phyloP scores from a whole-genome alignment of 192 early-diverging fungal species.

The Coemansia sp. region DNA sequence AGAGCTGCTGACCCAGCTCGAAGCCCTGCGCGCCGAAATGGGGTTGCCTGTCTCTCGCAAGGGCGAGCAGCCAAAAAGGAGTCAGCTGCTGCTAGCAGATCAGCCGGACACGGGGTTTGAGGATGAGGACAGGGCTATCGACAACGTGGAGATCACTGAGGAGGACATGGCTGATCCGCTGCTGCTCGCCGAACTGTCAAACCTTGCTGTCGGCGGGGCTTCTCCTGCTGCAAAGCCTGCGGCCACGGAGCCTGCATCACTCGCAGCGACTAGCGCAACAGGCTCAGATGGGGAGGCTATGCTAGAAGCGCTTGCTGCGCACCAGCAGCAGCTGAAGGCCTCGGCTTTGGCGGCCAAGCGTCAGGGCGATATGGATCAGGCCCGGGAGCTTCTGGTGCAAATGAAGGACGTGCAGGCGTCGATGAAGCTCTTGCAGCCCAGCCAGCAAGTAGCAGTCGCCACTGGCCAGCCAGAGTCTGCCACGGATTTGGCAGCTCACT shows the following conservation, averaged over 20 bases:
- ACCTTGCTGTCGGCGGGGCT: not conserved
- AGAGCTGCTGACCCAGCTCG: constrained; percentile 44
- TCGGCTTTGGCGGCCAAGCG: constrained; percentile 37
- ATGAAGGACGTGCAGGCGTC: constrained; percentile 33
- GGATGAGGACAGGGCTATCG: constrained; percentile 20
- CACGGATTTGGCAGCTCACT: too few species aligned
- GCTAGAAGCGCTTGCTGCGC: not conserved
- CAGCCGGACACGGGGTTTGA: not conserved
- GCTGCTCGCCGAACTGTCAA: constrained; percentile 38
- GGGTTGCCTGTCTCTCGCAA: constrained; percentile 14
- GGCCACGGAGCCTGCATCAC: not conserved
- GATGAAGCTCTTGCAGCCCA: not conserved
- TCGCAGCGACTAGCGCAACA: not conserved
- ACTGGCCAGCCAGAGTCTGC: not conserved
- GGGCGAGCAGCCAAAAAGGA: not conserved
- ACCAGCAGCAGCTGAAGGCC: constrained; percentile 25
- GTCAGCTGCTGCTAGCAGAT: not conserved
- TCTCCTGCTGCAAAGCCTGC: not conserved
- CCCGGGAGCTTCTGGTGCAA: constrained; percentile 32
- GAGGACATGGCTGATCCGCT: constrained; percentile 48
- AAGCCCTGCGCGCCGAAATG: constrained; percentile 42
- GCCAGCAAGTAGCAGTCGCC: not conserved
- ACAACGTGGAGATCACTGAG: constrained; percentile 33
- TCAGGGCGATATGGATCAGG: constrained; percentile 23
- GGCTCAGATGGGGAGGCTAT: not conserved